Evolutionary conservation across 202 grass and related monocot genomes (phyloP).

Genomic region (Schoenoplectus tabernaemontani): DNA sequence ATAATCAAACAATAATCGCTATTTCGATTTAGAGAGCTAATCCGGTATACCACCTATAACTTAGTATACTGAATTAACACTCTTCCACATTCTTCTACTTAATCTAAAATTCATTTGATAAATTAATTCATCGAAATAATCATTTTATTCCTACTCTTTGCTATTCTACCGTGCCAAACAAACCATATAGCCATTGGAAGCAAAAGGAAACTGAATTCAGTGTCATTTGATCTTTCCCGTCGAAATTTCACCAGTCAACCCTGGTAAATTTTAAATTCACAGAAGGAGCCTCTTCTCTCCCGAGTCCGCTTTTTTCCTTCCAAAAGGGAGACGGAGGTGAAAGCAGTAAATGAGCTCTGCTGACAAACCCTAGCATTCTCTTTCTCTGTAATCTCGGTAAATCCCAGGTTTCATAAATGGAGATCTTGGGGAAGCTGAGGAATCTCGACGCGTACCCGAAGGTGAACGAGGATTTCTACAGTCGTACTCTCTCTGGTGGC

Average conservation of each 20-base stretch:
- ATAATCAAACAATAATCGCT: too few relatives aligned
- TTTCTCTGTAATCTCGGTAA: not conserved
- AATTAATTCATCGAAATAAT: too few relatives aligned
- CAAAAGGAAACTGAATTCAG: not conserved
- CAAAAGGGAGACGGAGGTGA: not conserved
- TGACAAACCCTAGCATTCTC: conserved; percentile 39
- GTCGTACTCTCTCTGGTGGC: conserved; percentile 80
- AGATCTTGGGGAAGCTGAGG: conserved; percentile 63
- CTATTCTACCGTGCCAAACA: too few relatives aligned
- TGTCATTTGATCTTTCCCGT: not conserved
- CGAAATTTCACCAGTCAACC: not conserved
- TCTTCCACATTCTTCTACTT: too few relatives aligned
- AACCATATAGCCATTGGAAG: not conserved
- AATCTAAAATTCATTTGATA: too few relatives aligned
- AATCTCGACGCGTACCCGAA: conserved; percentile 90
- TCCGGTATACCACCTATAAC: too few relatives aligned
- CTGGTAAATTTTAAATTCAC: conserved; percentile 16
- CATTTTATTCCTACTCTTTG: too few relatives aligned
- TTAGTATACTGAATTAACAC: too few relatives aligned
- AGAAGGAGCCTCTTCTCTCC: conserved; percentile 36
- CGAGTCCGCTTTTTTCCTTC: not conserved
- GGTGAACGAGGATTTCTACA: conserved; percentile 98
- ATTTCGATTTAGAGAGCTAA: too few relatives aligned
- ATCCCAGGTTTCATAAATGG: conserved; percentile 34
- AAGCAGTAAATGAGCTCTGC: not conserved